Evolutionary conservation across 208 protist species (phyloP).

Genomic region (Leishmania tarentolae): DNA sequence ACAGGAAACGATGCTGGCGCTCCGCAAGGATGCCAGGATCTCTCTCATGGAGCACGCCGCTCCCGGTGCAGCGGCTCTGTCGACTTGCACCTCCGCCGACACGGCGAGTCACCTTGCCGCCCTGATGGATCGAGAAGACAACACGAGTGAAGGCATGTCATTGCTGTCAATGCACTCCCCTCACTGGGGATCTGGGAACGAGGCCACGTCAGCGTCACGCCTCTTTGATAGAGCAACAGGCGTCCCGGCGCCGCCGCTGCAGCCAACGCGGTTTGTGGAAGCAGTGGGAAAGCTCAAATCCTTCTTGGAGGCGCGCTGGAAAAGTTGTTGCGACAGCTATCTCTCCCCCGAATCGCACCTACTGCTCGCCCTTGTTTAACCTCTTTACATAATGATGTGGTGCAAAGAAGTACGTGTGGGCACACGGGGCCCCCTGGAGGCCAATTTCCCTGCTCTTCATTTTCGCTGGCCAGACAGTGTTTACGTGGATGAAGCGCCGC

Average conservation of each 20-base stretch:
- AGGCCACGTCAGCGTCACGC: not conserved
- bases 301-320: conserved; percentile 26
- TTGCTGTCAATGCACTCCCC: conserved; percentile 11
- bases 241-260: not conserved
- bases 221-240: not conserved
- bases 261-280: conserved; percentile 21
- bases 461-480: not conserved
- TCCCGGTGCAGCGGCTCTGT: not conserved
- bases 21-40: conserved; percentile 28
- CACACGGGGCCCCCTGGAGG: not conserved
- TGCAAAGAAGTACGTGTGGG: not conserved
- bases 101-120: conserved; percentile 7
- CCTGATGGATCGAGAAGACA: conserved; percentile 6
- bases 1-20: conserved; percentile 57
- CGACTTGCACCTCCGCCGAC: not conserved
- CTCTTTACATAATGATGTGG: conserved; percentile 1
- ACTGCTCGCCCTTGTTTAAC: conserved; percentile 26
- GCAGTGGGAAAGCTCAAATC: conserved; percentile 28
- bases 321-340: conserved; percentile 37
- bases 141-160: not conserved
- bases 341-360: conserved; percentile 51
- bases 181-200: not conserved
- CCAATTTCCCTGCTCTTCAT: not conserved
- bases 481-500: not conserved
- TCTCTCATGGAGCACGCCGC: conserved; percentile 10